Evolutionary conservation across 2,329 filamentous ascomycete genomes (phyloP).

Genomic region (Helotiales sp.): DNA sequence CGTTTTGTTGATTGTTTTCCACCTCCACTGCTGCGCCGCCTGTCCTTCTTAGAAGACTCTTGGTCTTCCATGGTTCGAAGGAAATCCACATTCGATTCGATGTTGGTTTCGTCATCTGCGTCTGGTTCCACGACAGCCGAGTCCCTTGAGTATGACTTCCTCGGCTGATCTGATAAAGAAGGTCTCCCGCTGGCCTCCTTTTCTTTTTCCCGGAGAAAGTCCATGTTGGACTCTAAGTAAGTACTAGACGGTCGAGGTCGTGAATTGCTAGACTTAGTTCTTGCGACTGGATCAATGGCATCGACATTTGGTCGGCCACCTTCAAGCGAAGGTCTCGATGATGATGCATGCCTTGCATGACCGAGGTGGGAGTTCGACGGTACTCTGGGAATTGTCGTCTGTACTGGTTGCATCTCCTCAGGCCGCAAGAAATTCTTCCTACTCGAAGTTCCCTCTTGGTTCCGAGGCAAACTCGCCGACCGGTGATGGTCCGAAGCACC

Average conservation of each 20-base stretch:
- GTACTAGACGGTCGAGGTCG: slow-evolving; percentile 77
- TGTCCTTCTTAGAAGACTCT: slow-evolving; percentile 51
- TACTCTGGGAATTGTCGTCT: slow-evolving; percentile 23
- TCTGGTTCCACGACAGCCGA: slow-evolving; percentile 38
- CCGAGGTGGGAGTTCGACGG: slow-evolving; percentile 38
- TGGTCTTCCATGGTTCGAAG: slow-evolving; percentile 72
- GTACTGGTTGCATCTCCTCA: slow-evolving; percentile 24
- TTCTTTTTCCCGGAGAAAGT: slow-evolving; percentile 79
- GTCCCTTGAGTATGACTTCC: slow-evolving; percentile 29
- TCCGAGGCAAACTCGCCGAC: slow-evolving; percentile 49
- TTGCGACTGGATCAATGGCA: slow-evolving; percentile 57
- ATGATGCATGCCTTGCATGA: slow-evolving; percentile 46
- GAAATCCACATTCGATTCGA: slow-evolving; percentile 81
- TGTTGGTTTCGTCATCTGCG: slow-evolving; percentile 55
- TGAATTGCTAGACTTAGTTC: slow-evolving; percentile 63
- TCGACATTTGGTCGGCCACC: slow-evolving; percentile 66
- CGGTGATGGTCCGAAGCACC: slow-evolving; percentile 42
- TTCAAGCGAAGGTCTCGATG: slow-evolving; percentile 70
- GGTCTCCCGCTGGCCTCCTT: slow-evolving; percentile 53
- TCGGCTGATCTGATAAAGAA: slow-evolving; percentile 35
- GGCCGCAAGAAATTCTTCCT: slow-evolving; percentile 22
- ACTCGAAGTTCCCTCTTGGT: slow-evolving; percentile 22
- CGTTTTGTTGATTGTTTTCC: slow-evolving; percentile 60
- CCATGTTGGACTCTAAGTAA: slow-evolving; percentile 78
- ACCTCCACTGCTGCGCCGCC: slow-evolving; percentile 54